phyloP scores from a whole-genome alignment of 441 rosid genomes.

The Caryocar brasiliense region DNA sequence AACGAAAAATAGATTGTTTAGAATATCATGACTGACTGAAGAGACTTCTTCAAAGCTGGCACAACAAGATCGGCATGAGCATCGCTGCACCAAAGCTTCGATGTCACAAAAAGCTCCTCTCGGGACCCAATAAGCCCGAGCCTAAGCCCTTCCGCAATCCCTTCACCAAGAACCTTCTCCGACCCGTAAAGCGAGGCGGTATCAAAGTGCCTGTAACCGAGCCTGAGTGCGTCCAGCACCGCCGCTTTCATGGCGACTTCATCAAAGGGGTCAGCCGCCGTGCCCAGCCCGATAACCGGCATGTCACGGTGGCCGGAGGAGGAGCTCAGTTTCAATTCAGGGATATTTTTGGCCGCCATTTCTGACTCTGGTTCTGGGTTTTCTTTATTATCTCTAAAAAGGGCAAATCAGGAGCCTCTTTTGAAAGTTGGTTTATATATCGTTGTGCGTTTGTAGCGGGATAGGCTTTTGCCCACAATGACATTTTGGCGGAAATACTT shows the following conservation, averaged over 20 bases:
- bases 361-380: too few relatives aligned
- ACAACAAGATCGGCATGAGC: slow-evolving; percentile 21
- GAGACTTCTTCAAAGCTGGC: slow-evolving; percentile 19
- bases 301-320: slow-evolving; percentile 11
- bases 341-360: too few relatives aligned
- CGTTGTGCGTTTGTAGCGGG: too few relatives aligned
- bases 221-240: slow-evolving; percentile 19
- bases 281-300: slow-evolving; percentile 27
- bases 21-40: slow-evolving; percentile 8
- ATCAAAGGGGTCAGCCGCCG: slow-evolving; percentile 5
- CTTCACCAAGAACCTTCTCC: slow-evolving; percentile 25
- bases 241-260: slow-evolving; percentile 4
- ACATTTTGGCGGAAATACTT: too few relatives aligned
- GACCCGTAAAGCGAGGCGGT: slow-evolving; percentile 21
- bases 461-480: too few relatives aligned
- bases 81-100: slow-evolving; percentile 22
- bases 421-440: too few relatives aligned
- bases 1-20: neutral
- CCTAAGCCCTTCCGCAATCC: slow-evolving; percentile 20
- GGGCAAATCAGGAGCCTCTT: too few relatives aligned
- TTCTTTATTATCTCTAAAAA: too few relatives aligned
- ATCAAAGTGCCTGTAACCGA: slow-evolving; percentile 34
- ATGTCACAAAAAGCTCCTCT: slow-evolving; percentile 26
- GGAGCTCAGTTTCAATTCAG: slow-evolving; percentile 10
- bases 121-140: slow-evolving; percentile 13